Base-by-base conservation (phyloP, 805 yeast species). In the Candida ulmi region DNA sequence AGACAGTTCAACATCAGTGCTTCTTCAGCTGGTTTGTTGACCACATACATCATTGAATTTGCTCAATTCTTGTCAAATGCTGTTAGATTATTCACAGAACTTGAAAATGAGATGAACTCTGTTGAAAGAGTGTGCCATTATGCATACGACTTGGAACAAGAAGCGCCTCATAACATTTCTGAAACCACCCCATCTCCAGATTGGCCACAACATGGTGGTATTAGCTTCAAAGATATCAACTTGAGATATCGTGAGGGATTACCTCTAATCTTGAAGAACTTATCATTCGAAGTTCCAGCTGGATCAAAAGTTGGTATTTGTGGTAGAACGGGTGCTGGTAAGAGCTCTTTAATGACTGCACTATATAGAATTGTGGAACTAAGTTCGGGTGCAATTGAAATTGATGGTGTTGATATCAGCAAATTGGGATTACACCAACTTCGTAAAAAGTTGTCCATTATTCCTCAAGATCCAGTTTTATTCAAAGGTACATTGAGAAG, bases 391-490 rank as follows among this genome's bases (percentile, higher is more conserved):
- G 48, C 57, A 1, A 74, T 85, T 32, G 40, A 56, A 8, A 80
- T 84, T 47, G 95, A 84, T 59, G 88, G 81, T 5, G 42, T 83
- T 23, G 79, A 84, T 54, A 78, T 80, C 39, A 57, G 78, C 11
- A 65, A 69, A 11, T 52, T 84, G 44, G 91, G 90, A 2, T 63
- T 84, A 25, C 62, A 60, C 41, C 85, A 80, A 46, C 66, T 84
- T 50, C 69, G 95, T 52, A 69, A 76, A 4, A 73, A 72, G 28
- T 61, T 84, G 39, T 74, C 88, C 1, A 84, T 84, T 41, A 84
- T 84, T 50, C 93, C 93, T 2, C 93, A 84, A 58, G 93, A 84
- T 48, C 91, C 95, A 1, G 85, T 85, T 0, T 62, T 84, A 43
- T 83, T 84, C 61, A 75, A 74, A 48, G 93, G 93, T 26, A 70